phyloP scores from a whole-genome alignment of 2,329 filamentous ascomycete genomes.

The Blastomyces gilchristii region DNA sequence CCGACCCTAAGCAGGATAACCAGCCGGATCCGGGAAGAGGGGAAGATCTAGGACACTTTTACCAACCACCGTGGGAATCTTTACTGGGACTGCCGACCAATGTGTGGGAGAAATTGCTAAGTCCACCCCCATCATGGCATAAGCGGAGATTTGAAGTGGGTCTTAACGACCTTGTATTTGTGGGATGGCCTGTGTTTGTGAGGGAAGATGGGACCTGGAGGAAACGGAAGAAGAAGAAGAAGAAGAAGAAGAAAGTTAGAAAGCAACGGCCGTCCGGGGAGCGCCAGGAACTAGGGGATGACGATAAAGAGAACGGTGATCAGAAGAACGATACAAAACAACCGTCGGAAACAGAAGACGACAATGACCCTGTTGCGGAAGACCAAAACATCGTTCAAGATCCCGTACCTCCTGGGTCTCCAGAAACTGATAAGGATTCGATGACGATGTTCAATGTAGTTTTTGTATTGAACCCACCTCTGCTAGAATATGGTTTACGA shows the following conservation, averaged over 20 bases:
- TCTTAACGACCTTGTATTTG: slow-evolving; percentile 66
- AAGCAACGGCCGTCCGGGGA: slow-evolving; percentile 22
- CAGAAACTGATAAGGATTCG: slow-evolving; percentile 42
- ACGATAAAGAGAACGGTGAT: slow-evolving; percentile 26
- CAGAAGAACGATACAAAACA: slow-evolving; percentile 3
- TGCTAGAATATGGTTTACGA: slow-evolving; percentile 60
- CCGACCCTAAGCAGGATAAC: slow-evolving; percentile 4
- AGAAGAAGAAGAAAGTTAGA: slow-evolving; percentile 16
- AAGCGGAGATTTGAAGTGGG: slow-evolving; percentile 75
- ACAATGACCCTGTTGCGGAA: slow-evolving; percentile 20
- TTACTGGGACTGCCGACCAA: slow-evolving; percentile 64
- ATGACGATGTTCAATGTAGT: slow-evolving; percentile 99
- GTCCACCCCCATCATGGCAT: slow-evolving; percentile 64
- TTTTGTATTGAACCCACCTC: slow-evolving; percentile 74
- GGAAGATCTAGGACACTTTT: slow-evolving; percentile 15
- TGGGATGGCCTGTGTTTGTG: slow-evolving; percentile 76
- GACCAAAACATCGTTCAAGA: slow-evolving; percentile 19
- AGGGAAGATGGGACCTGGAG: slow-evolving; percentile 68
- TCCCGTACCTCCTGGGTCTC: slow-evolving; percentile 16
- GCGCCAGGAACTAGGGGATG: slow-evolving; percentile 27
- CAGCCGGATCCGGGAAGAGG: slow-evolving; percentile 25
- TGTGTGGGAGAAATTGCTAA: slow-evolving; percentile 69
- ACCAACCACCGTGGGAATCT: slow-evolving; percentile 42
- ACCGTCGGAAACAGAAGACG: slow-evolving; percentile 12
- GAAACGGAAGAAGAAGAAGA: slow-evolving; percentile 47